Percentiles rank a stretch among this genome's conserved stretches.
phyloP scores from a whole-genome alignment of 352 stramenopile genomes.

The Thalassiosira oceanica region DNA sequence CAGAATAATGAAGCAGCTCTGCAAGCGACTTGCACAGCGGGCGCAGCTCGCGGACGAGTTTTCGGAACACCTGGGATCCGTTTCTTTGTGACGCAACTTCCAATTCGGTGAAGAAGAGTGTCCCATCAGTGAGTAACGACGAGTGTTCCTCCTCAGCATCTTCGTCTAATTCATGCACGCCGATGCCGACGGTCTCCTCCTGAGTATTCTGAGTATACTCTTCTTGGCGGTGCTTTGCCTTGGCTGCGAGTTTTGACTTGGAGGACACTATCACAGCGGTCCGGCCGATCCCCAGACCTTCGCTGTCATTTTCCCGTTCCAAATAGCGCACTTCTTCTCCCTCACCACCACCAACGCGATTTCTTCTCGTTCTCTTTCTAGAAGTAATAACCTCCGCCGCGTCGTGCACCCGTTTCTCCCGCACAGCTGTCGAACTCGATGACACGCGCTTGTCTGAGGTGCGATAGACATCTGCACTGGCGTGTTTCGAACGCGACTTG shows the following conservation, averaged over 20 bases:
- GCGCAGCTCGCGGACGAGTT: conserved; percentile 64
- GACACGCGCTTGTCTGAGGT: conserved; percentile 34
- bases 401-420: conserved; percentile 77
- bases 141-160: conserved; percentile 41
- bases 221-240: not conserved
- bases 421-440: conserved; percentile 47
- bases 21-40: conserved; percentile 70
- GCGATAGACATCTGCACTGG: conserved; percentile 78
- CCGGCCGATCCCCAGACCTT: conserved; percentile 39
- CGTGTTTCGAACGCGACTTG: conserved; percentile 65
- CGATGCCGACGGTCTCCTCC: conserved; percentile 3
- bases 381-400: conserved; percentile 9
- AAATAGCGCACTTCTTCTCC: conserved; percentile 37
- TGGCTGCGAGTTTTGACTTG: conserved; percentile 22
- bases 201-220: not conserved
- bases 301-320: conserved; percentile 40
- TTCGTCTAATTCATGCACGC: conserved; percentile 20
- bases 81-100: conserved; percentile 75
- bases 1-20: conserved; percentile 73
- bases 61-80: conserved; percentile 73
- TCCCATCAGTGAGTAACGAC: conserved; percentile 41
- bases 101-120: conserved; percentile 71
- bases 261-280: conserved; percentile 49
- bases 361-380: conserved; percentile 28
- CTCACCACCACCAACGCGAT: conserved; percentile 13